A percentile compares a stretch with the other conserved stretches of the same genome.
These are phyloP conservation scores for Martiniozyma abietophila DNA, from an alignment of 805 yeast genomes.

Conservation along the genomic window DNA sequence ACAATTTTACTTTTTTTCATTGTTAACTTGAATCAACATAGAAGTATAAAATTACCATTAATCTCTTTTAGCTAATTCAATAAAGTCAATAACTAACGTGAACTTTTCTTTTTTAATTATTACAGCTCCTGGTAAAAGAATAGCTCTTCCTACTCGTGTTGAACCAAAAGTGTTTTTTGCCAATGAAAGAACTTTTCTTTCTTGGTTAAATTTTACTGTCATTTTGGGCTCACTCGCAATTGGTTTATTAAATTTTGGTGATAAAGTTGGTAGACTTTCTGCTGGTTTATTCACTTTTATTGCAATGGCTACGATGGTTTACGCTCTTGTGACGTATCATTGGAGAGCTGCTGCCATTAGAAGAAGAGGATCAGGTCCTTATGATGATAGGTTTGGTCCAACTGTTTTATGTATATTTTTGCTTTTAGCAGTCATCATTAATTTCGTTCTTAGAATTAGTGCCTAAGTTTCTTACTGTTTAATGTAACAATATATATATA, in stretches of 20 bases:
- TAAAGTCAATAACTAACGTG: no score
- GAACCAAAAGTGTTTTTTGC: slow-evolving; percentile 99
- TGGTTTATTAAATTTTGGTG: slow-evolving; percentile 94
- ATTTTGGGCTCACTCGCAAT: slow-evolving; percentile 94
- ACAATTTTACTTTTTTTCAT: no score
- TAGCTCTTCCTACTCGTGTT: slow-evolving; percentile 94
- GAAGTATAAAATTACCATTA: no score
- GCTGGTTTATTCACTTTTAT: slow-evolving; percentile 93
- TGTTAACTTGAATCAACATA: no score
- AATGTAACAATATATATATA: background rate
- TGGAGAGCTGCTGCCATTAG: slow-evolving; percentile 99
- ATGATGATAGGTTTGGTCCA: slow-evolving; percentile 97
- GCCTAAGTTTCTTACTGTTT: slow-evolving; percentile 24
- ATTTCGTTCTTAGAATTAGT: slow-evolving; percentile 75
- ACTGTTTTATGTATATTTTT: slow-evolving; percentile 93
- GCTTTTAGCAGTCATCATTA: slow-evolving; percentile 86
- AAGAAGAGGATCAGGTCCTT: slow-evolving; percentile 97
- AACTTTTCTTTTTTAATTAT: background rate
- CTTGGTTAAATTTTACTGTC: slow-evolving; percentile 99
- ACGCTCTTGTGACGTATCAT: slow-evolving; percentile 92
- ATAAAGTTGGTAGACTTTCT: slow-evolving; percentile 80
- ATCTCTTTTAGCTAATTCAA: no score
- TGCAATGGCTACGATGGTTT: slow-evolving; percentile 96
- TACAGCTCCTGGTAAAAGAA: slow-evolving; percentile 58
- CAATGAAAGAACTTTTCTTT: slow-evolving; percentile 94